Percentiles rank a stretch among this genome's conserved stretches.
These are phyloP conservation scores for Botrytis sinoallii DNA, from an alignment of 2,329 filamentous ascomycete species.

Conservation along the genomic window DNA sequence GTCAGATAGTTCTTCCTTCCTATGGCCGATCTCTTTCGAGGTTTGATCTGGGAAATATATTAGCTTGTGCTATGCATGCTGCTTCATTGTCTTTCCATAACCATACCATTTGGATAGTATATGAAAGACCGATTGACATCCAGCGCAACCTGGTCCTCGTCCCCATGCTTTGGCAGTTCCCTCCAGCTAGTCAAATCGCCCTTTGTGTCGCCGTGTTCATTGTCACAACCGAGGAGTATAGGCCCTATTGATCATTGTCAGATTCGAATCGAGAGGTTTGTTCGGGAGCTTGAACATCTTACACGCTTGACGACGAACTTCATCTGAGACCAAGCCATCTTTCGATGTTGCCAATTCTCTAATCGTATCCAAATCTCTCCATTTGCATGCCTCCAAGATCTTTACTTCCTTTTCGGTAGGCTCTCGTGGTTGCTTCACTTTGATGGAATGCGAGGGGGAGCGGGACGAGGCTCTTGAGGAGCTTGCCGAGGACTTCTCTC, in stretches of 20 bases:
- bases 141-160: constrained; percentile 87
- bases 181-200: constrained; percentile 34
- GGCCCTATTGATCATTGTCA: constrained; percentile 53
- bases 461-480: constrained; percentile 19
- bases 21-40: constrained; percentile 62
- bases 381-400: constrained; percentile 59
- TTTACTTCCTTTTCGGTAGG: constrained; percentile 41
- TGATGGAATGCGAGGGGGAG: constrained; percentile 7
- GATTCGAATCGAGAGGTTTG: constrained; percentile 5
- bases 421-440: constrained; percentile 2
- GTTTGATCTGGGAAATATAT: constrained; percentile 56
- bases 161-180: constrained; percentile 69
- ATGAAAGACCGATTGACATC: constrained; percentile 97
- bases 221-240: constrained; percentile 48
- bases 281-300: constrained; percentile 42
- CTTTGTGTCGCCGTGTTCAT: constrained; percentile 23
- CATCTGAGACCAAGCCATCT: constrained; percentile 66
- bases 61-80: constrained; percentile 24
- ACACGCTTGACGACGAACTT: constrained; percentile 74
- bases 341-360: constrained; percentile 56
- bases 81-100: constrained; percentile 22
- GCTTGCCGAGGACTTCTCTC: constrained; percentile 18
- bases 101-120: constrained; percentile 81
- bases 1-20: constrained; percentile 73
- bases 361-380: constrained; percentile 54